Evolutionary conservation across 352 stramenopile species (phyloP).

Genomic region (Phytophthora multivora): DNA sequence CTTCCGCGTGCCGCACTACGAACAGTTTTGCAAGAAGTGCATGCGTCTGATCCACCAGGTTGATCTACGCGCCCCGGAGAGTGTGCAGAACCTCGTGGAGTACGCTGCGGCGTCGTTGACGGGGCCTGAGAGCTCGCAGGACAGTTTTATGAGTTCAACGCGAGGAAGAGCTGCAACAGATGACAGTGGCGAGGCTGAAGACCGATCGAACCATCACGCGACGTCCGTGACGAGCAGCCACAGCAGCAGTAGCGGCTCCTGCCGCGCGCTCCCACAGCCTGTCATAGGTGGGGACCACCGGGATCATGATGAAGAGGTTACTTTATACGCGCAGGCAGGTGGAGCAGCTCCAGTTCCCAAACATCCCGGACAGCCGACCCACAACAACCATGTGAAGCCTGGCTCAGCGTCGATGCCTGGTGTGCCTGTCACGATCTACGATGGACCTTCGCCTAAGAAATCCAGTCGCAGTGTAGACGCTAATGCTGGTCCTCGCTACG

Average conservation of each 20-base stretch:
- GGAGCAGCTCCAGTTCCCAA: constrained; percentile 16
- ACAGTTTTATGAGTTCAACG: constrained; percentile 22
- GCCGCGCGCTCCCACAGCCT: constrained; percentile 30
- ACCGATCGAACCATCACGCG: constrained; percentile 3
- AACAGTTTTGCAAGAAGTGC: constrained; percentile 77
- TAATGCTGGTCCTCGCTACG: constrained; percentile 3
- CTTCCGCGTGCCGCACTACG: constrained; percentile 54
- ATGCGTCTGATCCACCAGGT: constrained; percentile 65
- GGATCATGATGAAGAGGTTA: constrained; percentile 3
- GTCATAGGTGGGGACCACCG: constrained; percentile 19
- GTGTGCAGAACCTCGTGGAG: constrained; percentile 44
- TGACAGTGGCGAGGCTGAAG: constrained; percentile 34
- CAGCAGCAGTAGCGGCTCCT: constrained; percentile 35
- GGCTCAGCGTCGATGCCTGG: constrained; percentile 30
- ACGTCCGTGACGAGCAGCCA: constrained; percentile 30
- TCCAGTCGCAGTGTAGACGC: constrained; percentile 29
- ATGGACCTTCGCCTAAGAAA: constrained; percentile 14
- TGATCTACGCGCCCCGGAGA: constrained; percentile 58
- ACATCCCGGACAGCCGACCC: constrained; percentile 18
- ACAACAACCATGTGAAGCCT: constrained; percentile 21
- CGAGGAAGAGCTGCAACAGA: constrained; percentile 38
- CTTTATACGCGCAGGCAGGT: constrained; percentile 7
- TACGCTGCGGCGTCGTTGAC: constrained; percentile 44
- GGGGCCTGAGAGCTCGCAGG: constrained; percentile 21
- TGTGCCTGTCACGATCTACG: constrained; percentile 32